A percentile compares a stretch with the other conserved stretches of the same genome.
phyloP scores from a whole-genome alignment of 2,329 filamentous ascomycete genomes.

The Volutella citrinella region DNA sequence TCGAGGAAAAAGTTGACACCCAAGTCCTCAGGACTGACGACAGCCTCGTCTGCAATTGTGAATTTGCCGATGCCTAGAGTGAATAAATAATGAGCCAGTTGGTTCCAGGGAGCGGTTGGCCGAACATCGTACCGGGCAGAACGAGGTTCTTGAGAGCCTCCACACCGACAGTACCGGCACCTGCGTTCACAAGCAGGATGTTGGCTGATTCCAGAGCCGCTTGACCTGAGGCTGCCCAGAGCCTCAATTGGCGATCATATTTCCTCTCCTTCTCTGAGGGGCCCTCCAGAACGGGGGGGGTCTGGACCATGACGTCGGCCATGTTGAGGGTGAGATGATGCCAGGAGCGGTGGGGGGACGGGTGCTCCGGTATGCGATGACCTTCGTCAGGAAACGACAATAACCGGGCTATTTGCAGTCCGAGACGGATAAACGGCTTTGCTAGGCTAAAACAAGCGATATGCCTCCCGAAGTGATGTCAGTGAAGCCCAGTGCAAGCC shows the following conservation, averaged over 20 bases:
- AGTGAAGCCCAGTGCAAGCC: too few relatives aligned
- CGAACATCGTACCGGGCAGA: constrained; percentile 78
- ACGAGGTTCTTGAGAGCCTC: constrained; percentile 98
- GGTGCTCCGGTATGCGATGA: too few relatives aligned
- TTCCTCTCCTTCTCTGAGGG: constrained; percentile 66
- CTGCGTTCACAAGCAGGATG: constrained; percentile 86
- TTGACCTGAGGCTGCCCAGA: constrained; percentile 94
- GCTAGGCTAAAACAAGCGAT: too few relatives aligned
- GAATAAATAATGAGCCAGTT: neutral
- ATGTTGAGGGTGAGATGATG: constrained; percentile 18
- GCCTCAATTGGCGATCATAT: constrained; percentile 90
- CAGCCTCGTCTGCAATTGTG: constrained; percentile 78
- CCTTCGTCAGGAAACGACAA: too few relatives aligned
- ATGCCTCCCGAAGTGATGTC: too few relatives aligned
- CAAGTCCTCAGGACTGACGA: constrained; percentile 77
- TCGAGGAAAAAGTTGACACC: constrained; percentile 98
- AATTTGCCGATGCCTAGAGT: constrained; percentile 76
- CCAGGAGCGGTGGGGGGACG: constrained; percentile 4
- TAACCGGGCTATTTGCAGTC: too few relatives aligned
- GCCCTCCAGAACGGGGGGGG: constrained; percentile 39
- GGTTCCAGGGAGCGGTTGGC: too few relatives aligned
- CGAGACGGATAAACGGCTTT: too few relatives aligned
- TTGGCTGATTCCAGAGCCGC: constrained; percentile 86
- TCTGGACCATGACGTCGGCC: constrained; percentile 29
- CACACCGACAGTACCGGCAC: constrained; percentile 80